Evolutionary conservation across 2,329 filamentous ascomycete species (phyloP), one percentile per base, ranked within the genome.

Genomic region (Beauveria caledonica): DNA sequence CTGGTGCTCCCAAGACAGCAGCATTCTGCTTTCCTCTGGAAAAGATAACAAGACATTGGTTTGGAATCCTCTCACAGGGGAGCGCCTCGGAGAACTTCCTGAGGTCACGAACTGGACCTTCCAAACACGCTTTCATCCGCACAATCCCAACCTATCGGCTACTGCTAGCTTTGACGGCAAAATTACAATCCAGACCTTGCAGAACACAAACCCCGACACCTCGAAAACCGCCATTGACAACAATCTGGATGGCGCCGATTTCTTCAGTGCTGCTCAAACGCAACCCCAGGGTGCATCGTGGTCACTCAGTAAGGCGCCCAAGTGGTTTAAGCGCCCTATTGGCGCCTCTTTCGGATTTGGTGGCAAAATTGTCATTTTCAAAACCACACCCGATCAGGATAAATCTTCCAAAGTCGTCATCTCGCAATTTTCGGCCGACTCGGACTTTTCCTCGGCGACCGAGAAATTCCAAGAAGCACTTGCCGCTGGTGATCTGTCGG

Each of bases 81-180:
- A 94, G 70, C 81, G 84, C 13, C 88, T 92, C 64, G 94, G 95
- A 65, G 93, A 97, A 74, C 93, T 97, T 70, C 92, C 93, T 5
- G 91, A 97, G 68, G 92, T 96, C 58, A 97, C 93, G n/a, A 99
- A 97, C 74, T 99, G 94, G 93, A 96, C 92, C 6, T 99, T 99
- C 78, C 87, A 93, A 71, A 96, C 94, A 5, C 85, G 88, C 63
- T 97, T 95, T 82, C 92, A 96, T 72, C 94, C 94, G 33, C 86
- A 90, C 66, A 96, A 99, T 73, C 93, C 94, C 11, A 90, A 87
- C 70, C 80, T 99, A 61, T 90, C 93, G 54, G 95, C 95, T 19
- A 97, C 94, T 19, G 94, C 95, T 10, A 96, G 93, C 2, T 97
- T 97, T 66, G 94, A 99, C 70, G 94, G 95, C 67, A 97, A 95